Conservation (phyloP, 2,329 filamentous ascomycete genomes). For the Pleomassaria siparia region DNA sequence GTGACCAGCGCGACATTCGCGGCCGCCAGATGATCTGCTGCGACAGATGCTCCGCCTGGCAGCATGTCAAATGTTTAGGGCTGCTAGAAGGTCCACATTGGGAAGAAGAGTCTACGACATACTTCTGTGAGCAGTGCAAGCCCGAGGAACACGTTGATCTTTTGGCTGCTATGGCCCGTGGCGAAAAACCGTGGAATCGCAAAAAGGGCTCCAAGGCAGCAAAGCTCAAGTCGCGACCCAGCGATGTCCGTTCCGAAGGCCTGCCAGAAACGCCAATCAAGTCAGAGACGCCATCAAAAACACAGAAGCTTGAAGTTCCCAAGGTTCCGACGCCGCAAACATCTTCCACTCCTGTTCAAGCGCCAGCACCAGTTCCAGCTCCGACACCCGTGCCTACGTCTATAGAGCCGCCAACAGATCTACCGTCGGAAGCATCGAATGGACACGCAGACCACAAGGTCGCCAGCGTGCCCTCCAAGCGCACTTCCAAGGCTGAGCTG, state of each 20-base stretch:
- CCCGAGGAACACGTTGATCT: slow-evolving; percentile 82
- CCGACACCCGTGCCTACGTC: background rate
- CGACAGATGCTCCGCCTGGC: slow-evolving; percentile 90
- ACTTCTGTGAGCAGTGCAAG: slow-evolving; percentile 89
- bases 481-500: slow-evolving; percentile 7
- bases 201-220: slow-evolving; percentile 58
- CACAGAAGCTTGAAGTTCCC: background rate
- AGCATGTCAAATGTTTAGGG: slow-evolving; percentile 95
- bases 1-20: slow-evolving; percentile 75
- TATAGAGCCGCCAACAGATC: slow-evolving; percentile 6
- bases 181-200: slow-evolving; percentile 79
- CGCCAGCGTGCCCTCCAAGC: background rate
- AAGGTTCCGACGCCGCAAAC: background rate
- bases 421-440: slow-evolving; percentile 21
- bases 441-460: slow-evolving; percentile 31
- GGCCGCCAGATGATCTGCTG: slow-evolving; percentile 95
- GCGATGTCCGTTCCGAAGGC: slow-evolving; percentile 59
- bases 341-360: background rate
- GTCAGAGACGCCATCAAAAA: background rate
- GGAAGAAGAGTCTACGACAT: slow-evolving; percentile 46
- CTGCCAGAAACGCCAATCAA: slow-evolving; percentile 35
- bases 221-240: slow-evolving; percentile 63
- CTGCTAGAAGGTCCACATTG: slow-evolving; percentile 70
- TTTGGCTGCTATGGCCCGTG: slow-evolving; percentile 73
- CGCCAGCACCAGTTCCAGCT: background rate